Percentiles rank a stretch among this genome's conserved stretches.
These are phyloP conservation scores for Colletotrichum australisinense DNA, from an alignment of 2,329 filamentous ascomycete genomes.

Conservation along the genomic window DNA sequence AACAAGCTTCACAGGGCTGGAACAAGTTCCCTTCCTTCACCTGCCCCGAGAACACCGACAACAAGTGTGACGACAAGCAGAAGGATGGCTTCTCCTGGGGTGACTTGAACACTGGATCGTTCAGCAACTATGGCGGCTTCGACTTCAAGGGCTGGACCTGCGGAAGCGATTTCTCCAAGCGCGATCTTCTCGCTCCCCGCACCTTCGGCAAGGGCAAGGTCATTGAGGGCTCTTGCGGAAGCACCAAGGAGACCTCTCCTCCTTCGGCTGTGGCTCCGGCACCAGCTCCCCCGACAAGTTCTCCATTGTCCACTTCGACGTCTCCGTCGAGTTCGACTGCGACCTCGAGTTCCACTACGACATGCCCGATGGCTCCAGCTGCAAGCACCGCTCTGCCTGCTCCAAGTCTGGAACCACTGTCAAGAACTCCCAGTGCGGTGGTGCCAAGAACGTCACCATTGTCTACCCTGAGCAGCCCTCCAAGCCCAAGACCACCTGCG, in stretches of 20 bases:
- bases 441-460: conserved; percentile 84
- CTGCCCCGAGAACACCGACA: conserved; percentile 79
- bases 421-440: conserved; percentile 91
- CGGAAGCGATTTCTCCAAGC: conserved; percentile 67
- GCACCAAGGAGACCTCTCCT: conserved; percentile 60
- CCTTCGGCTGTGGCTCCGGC: conserved; percentile 63
- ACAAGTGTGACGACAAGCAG: conserved; percentile 80
- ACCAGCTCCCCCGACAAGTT: conserved; percentile 65
- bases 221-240: conserved; percentile 66
- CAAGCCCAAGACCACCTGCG: conserved; percentile 69
- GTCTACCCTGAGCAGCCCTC: conserved; percentile 68
- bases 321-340: conserved; percentile 80
- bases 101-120: conserved; percentile 68
- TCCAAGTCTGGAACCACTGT: conserved; percentile 75
- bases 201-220: conserved; percentile 64
- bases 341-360: conserved; percentile 87
- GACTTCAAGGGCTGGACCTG: conserved; percentile 80
- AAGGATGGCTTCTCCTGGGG: conserved; percentile 78
- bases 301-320: conserved; percentile 80
- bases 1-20: conserved; percentile 32
- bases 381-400: conserved; percentile 82
- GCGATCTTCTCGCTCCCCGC: conserved; percentile 65
- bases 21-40: conserved; percentile 60
- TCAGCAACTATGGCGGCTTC: conserved; percentile 78
- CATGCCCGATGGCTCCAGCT: conserved; percentile 85